Evolutionary conservation across 2,329 filamentous ascomycete genomes (phyloP), one percentile per base, ranked within the genome.

Genomic region (Penicillium aurantiogriseum): DNA sequence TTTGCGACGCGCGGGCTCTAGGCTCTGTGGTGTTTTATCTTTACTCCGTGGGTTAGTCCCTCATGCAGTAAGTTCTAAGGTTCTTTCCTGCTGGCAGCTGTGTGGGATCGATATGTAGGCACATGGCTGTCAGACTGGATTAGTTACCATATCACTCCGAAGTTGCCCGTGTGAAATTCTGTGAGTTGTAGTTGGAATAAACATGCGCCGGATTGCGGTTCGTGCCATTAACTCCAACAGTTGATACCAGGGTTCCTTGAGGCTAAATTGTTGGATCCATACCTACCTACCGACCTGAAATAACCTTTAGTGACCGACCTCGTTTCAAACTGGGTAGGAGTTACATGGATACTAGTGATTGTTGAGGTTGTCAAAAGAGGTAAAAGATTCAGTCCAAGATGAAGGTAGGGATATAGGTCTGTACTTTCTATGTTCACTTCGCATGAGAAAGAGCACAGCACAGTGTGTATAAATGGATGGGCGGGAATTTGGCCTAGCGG

Each of bases 61-160:
- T 21, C 43, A 15, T 33, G n/a, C 19, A 33, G 13, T 23, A 35
- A 11, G 19, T 17, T 11, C 8, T 23, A 15, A 21, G 23, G 13
- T 33, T 21, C 15, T 46, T 21, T 61, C 68, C 42, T 76, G 71
- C 55, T 33, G 11, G 11, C 31, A 33, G 13, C 11, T 2, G 11
- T 33, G 31, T 33, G 5, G 11, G 11, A 33, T 15, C 5, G 13
- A 13, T 13, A 33, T 15, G 2, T 33, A 33, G 31, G 11, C 29
- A 13, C 31, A 21, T 2, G 21, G 21, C 11, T 15, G 5, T 15
- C 31, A 33, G 50, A 50, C 39, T 73, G 70, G 21, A 72, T 64
- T 5, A 77, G 72, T 64, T 5, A 77, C 66, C 2, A 77, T 68
- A 56, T 78, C 75, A 56, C 76, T 77, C 75, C 64, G 2, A 71